Percentiles rank a stretch among this genome's conserved stretches.
Evolutionary conservation across 495 filamentous ascomycete genomes (phyloP).

Genomic region (Aspergillus campestris): DNA sequence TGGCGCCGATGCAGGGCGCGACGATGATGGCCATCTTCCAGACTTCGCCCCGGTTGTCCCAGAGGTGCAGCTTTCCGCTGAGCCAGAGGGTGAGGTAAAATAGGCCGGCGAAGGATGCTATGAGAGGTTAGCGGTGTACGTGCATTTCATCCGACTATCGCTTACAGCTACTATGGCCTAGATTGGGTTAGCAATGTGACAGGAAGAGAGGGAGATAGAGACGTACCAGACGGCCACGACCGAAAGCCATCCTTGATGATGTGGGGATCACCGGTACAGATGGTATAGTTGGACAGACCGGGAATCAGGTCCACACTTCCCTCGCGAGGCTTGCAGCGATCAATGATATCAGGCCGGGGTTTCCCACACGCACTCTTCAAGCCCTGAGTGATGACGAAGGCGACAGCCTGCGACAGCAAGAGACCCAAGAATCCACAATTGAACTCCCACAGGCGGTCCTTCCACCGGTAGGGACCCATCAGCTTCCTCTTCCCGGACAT

Average conservation of each 20-base stretch:
- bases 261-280: constrained; percentile 57
- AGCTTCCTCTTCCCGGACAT: constrained; percentile 39
- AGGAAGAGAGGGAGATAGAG: constrained; percentile 1
- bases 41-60: constrained; percentile 62
- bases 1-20: constrained; percentile 46
- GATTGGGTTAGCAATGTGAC: constrained; percentile 23
- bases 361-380: constrained; percentile 86
- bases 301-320: constrained; percentile 26
- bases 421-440: constrained; percentile 74
- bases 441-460: constrained; percentile 68
- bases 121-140: constrained; percentile 1
- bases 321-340: constrained; percentile 50
- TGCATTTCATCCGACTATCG: background rate
- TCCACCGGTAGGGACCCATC: constrained; percentile 58
- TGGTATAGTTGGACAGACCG: constrained; percentile 54
- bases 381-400: constrained; percentile 71
- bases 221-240: constrained; percentile 66
- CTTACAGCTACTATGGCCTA: constrained; percentile 49
- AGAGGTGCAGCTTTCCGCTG: constrained; percentile 45
- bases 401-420: constrained; percentile 52
- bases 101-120: constrained; percentile 65
- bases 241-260: constrained; percentile 80
- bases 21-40: constrained; percentile 66
- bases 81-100: constrained; percentile 66
- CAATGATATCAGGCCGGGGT: constrained; percentile 73